phyloP scores from a whole-genome alignment of 805 yeast species.

The Nakazawaea ambrosiae region DNA sequence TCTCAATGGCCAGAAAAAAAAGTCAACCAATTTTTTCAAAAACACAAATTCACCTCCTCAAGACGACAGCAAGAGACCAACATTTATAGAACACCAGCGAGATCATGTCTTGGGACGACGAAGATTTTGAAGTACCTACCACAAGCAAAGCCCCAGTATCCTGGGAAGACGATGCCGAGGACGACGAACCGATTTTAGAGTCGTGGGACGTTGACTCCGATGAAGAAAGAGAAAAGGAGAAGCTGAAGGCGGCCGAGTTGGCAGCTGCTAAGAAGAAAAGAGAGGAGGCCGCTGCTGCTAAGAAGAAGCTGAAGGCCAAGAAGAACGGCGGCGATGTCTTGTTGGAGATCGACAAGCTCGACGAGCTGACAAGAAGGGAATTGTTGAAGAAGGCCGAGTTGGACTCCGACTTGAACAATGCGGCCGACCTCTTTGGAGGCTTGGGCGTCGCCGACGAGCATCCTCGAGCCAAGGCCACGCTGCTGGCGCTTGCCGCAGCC shows the following conservation, averaged over 20 bases:
- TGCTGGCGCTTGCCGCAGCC: conserved; percentile 27
- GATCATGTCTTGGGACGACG: conserved; percentile 61
- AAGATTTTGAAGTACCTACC: conserved; percentile 72
- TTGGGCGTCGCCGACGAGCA: conserved; percentile 49
- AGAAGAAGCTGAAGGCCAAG: conserved; percentile 33
- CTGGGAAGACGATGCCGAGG: conserved; percentile 72
- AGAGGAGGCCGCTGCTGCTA: conserved; percentile 22
- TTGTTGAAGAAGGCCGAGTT: conserved; percentile 74
- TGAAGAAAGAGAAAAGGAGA: conserved; percentile 45
- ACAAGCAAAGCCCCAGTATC: conserved; percentile 49
- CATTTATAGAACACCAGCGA: too few species aligned
- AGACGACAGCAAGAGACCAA: too few species aligned
- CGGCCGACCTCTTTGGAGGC: conserved; percentile 86
- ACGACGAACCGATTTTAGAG: conserved; percentile 69
- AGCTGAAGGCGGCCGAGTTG: conserved; percentile 26
- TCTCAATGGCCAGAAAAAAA: too few species aligned
- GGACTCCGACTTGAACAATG: conserved; percentile 82
- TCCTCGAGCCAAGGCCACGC: conserved; percentile 47
- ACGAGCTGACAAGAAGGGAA: conserved; percentile 67
- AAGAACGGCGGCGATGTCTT: conserved; percentile 31
- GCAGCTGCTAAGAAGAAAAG: conserved; percentile 22
- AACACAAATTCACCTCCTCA: too few species aligned
- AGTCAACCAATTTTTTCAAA: too few species aligned
- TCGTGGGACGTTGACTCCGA: conserved; percentile 88
- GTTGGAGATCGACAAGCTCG: conserved; percentile 60